phyloP scores from a whole-genome alignment of 192 early-diverging fungal genomes.

The Linnemannia elongata region DNA sequence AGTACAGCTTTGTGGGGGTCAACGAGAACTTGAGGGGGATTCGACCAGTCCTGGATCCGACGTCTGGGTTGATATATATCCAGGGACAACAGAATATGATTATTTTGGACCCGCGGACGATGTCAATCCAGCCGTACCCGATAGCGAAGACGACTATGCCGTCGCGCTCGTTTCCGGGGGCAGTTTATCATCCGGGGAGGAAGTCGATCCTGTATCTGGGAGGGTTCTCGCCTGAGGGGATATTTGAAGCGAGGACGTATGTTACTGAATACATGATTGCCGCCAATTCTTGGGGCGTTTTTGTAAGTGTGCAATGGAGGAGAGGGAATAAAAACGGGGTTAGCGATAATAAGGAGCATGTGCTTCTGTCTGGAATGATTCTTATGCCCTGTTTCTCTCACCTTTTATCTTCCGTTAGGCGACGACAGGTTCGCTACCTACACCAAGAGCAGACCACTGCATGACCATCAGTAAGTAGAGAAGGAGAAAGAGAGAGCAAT shows the following conservation, averaged over 20 bases:
- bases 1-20: no score
- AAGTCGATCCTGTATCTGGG: conserved; percentile 19
- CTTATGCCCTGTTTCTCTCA: background rate
- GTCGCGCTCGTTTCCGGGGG: background rate
- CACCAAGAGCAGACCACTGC: conserved; percentile 34
- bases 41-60: conserved; percentile 1
- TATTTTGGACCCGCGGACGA: background rate
- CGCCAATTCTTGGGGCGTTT: background rate
- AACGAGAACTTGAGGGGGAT: background rate
- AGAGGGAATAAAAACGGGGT: background rate
- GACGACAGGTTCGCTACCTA: conserved; percentile 9
- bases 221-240: background rate
- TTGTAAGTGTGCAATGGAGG: conserved; percentile 11
- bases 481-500: background rate
- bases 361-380: background rate
- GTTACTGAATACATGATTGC: conserved; percentile 17
- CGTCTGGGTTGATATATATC: conserved; percentile 12
- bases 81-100: background rate
- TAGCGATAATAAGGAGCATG: background rate
- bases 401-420: conserved; percentile 14
- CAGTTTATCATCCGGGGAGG: background rate
- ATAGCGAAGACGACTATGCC: background rate
- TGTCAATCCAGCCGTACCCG: background rate
- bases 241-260: background rate
- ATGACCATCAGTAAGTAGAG: conserved; percentile 34